Evolutionary conservation across 2,329 filamentous ascomycete genomes (phyloP), one percentile per base, ranked within the genome.

Genomic region (Ophiostoma sp.): DNA sequence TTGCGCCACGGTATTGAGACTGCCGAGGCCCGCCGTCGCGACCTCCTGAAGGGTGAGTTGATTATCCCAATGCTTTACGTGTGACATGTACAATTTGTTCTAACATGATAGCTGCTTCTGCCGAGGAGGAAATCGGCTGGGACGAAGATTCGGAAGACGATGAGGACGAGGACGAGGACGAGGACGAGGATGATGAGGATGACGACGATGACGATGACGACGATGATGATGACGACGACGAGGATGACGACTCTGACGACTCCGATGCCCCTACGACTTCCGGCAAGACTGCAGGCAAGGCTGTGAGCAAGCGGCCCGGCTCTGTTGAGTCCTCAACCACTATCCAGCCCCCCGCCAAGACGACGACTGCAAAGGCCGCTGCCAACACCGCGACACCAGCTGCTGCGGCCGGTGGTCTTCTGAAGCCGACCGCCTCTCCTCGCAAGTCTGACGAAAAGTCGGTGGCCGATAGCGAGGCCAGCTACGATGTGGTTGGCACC

Each of bases 401-500:
- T 16, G 38, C 60, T 11, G 60, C 60, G 0, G 69, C 72, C 75
- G 72, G 71, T 80, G 70, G 75, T 75, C 62, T 75, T n/a, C 80
- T 87, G 64, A 92, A 63, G 60, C 83, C 88, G 40, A 16, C 62
- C 4, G 79, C 80, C 42, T 86, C 90, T 73, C 81, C 87, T 18
- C 88, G 91, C 64, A 87, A 84, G 74, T 96, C 93, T 40, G 93
- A 97, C 75, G 90, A 93, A 77, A 93, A 94, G 77, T 96, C 91
- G 40, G 91, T 95, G 73, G 88, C 93, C 7, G 95, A 95, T 74
- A 97, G 94, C 76, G 95, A 99, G 74, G 92, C 92, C 18, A 97
- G 93, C 80, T 99, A 99, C 77, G 95, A 99, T 77, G 84, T 99
- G 45, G 92, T 99, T 63, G 90, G 90, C 7, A 88, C 89, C 5